A percentile compares a stretch with the other conserved stretches of the same genome.
Conservation (phyloP, 371 early-diverging fungal genomes). For the Blakeslea trispora region DNA sequence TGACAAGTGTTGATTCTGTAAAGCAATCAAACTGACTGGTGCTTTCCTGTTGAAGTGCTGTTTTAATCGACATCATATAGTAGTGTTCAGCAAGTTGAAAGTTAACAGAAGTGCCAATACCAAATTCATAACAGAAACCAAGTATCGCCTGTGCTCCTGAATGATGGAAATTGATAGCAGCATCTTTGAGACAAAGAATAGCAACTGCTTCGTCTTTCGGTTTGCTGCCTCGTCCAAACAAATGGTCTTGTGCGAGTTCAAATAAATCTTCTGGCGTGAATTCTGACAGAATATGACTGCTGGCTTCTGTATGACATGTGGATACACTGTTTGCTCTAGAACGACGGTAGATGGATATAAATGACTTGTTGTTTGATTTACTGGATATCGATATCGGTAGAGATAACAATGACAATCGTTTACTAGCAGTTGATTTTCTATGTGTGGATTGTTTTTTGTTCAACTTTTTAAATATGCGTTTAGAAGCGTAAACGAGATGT, state of each 20-base stretch:
- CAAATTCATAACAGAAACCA: constrained; percentile 77
- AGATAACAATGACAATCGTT: neutral
- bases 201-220: constrained; percentile 46
- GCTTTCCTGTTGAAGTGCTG: neutral
- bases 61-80: constrained; percentile 46
- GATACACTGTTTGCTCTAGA: neutral
- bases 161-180: constrained; percentile 37
- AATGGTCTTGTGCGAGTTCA: constrained; percentile 46
- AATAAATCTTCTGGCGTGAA: constrained; percentile 19
- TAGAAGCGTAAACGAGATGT: neutral
- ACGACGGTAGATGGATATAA: neutral
- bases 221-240: constrained; percentile 57
- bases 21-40: neutral
- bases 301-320: neutral
- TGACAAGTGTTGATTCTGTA: constrained; percentile 42
- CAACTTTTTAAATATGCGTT: neutral
- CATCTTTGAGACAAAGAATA: constrained; percentile 43
- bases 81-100: constrained; percentile 52
- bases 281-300: neutral
- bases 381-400: neutral
- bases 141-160: constrained; percentile 51
- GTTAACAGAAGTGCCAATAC: constrained; percentile 59
- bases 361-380: neutral
- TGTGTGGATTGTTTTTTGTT: neutral
- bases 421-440: no score